These are phyloP conservation scores for Breviolum minutum DNA, from an alignment of 73 alveolate genomes.

Conservation along the genomic window DNA sequence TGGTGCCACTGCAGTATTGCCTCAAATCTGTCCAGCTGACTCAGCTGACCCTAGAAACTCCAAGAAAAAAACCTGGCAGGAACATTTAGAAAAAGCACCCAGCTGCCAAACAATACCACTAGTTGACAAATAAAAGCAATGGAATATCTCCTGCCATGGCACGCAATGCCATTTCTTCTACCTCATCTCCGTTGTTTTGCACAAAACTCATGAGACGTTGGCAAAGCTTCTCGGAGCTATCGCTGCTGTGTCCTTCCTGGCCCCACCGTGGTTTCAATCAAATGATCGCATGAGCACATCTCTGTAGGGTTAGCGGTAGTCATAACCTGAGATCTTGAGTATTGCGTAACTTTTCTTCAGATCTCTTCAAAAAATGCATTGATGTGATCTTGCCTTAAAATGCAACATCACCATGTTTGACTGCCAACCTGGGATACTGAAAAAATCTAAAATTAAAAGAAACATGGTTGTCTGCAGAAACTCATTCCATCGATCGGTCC, in stretches of 20 bases:
- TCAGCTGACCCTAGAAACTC: not conserved
- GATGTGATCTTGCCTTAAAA: not conserved
- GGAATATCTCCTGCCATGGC: not conserved
- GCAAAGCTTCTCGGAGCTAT: not conserved
- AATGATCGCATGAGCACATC: not conserved
- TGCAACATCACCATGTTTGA: not conserved
- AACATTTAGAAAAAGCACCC: not conserved
- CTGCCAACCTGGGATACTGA: not conserved
- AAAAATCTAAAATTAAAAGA: too few relatives aligned
- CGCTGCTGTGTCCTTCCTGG: not conserved
- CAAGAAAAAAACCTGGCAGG: not conserved
- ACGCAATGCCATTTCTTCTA: constrained; percentile 35
- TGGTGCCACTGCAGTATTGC: constrained; percentile 49
- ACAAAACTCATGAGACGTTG: not conserved
- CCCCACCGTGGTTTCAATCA: not conserved
- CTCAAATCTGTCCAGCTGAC: not conserved
- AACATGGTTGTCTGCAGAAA: not conserved
- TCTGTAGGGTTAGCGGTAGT: not conserved
- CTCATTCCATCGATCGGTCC: not conserved
- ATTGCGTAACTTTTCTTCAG: not conserved
- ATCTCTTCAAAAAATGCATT: not conserved
- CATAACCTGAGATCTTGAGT: not conserved
- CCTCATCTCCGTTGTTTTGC: not conserved
- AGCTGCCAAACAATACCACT: not conserved
- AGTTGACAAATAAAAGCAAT: too few relatives aligned